Base-by-base conservation (phyloP, 23 red algal species). In the Gracilariopsis chorda region DNA sequence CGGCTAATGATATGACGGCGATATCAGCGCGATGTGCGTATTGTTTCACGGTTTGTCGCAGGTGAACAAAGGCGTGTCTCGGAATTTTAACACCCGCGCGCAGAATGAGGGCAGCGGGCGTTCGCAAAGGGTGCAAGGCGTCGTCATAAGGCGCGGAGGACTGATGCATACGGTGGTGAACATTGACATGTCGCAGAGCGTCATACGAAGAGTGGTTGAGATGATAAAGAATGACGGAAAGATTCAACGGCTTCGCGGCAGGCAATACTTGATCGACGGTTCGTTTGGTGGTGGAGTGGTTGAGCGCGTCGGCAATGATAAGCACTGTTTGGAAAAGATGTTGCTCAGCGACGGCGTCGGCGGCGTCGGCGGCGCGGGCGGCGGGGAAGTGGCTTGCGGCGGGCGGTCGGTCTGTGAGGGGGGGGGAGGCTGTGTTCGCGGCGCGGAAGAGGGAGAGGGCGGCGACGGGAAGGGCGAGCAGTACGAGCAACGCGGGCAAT, bases 1-100 rank as follows among this genome's bases (percentile, higher is more conserved):
- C 47, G 40, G 51, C 21, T 67, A 88, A 39, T 33, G 63, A 58
- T 24, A 88, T 70, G 36, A 23, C 84, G 24, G 84, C 84, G 7
- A 88, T 4, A 56, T 88, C 84, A 8, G 65, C 11, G 32, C 84
- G 63, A 11, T 74, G 34, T 10, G 1, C 44, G 29, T 88, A 56
- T 7, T n/a, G 33, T 1, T 42, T 12, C 34, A 70, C 16, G 35
- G 43, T 17, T 33, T n/a, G 63, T 13, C n/a, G n/a, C 8, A 70
- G 63, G 34, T 70, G 63, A 9, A 37, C 11, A 7, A 70, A 42
- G 11, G 63, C 63, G 63, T 39, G 16, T 10, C 35, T 7, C 33
- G 63, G 34, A 6, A 70, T 33, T 1, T 14, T 1, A 11, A 42
- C 63, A 37, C 63, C 63, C 4, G 63, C 63, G 63, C 63, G 63